phyloP scores from a whole-genome alignment of 139 green algal genomes.

The Raphidocelis subcapitata region DNA sequence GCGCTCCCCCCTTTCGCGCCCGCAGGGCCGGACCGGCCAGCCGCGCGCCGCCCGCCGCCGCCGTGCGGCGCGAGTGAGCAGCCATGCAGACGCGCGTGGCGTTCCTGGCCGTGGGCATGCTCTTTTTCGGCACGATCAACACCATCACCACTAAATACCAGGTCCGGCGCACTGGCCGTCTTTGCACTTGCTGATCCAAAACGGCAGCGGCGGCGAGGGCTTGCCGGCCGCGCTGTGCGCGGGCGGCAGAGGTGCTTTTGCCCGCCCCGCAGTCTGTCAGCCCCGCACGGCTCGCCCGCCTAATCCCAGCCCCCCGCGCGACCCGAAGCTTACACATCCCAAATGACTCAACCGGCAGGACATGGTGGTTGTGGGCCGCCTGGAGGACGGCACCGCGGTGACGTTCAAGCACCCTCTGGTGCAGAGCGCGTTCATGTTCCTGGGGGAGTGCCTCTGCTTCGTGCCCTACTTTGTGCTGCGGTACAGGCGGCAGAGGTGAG shows the following conservation, averaged over 20 bases:
- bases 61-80: too few species aligned
- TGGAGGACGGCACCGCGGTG: not conserved
- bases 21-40: too few species aligned
- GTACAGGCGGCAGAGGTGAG: slow-evolving; percentile 23
- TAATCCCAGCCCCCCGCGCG: too few species aligned
- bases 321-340: too few species aligned
- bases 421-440: slow-evolving; percentile 80
- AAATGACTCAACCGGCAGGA: too few species aligned
- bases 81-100: slow-evolving; percentile 24
- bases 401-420: slow-evolving; percentile 72
- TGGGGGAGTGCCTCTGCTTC: slow-evolving; percentile 76
- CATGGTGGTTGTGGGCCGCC: not conserved
- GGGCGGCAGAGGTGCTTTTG: too few species aligned
- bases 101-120: slow-evolving; percentile 46
- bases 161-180: slow-evolving; percentile 22
- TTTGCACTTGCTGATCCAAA: not conserved
- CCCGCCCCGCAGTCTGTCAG: too few species aligned
- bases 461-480: slow-evolving; percentile 63
- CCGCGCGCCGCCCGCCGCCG: too few species aligned
- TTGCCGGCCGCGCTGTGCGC: not conserved
- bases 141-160: slow-evolving; percentile 86
- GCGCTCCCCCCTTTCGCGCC: too few species aligned
- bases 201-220: not conserved
- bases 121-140: slow-evolving; percentile 75
- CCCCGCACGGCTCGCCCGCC: too few species aligned